phyloP scores from a whole-genome alignment of 176 grass and related monocot species.

The Tillandsia leiboldiana region DNA sequence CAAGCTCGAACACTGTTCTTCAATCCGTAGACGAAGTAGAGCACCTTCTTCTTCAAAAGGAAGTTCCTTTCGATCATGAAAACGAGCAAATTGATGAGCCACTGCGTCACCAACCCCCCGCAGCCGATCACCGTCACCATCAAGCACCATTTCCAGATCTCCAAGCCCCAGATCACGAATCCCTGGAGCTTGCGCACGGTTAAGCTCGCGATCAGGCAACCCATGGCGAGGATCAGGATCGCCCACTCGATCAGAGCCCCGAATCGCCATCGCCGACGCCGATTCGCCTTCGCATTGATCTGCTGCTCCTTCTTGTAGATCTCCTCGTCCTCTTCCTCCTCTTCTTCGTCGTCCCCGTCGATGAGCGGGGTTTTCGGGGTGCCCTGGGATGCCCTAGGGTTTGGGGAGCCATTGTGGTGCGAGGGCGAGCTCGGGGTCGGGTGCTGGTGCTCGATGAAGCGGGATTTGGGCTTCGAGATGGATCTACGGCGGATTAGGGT shows the following conservation, averaged over 20 bases:
- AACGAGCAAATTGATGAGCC: slow-evolving; percentile 47
- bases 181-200: slow-evolving; percentile 31
- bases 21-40: slow-evolving; percentile 92
- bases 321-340: slow-evolving; percentile 59
- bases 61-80: slow-evolving; percentile 92
- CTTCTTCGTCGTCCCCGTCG: slow-evolving; percentile 18
- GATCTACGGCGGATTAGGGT: too few species aligned
- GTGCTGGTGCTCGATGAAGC: too few species aligned
- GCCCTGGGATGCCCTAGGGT: too few species aligned
- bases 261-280: slow-evolving; percentile 34
- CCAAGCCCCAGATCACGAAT: slow-evolving; percentile 40
- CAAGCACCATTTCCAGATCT: slow-evolving; percentile 96
- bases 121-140: slow-evolving; percentile 71
- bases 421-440: too few species aligned
- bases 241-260: slow-evolving; percentile 27
- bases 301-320: slow-evolving; percentile 41
- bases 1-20: slow-evolving; percentile 64
- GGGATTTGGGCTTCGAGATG: too few species aligned
- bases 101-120: slow-evolving; percentile 62
- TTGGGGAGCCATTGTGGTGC: too few species aligned
- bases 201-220: slow-evolving; percentile 56
- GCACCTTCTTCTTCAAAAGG: slow-evolving; percentile 78
- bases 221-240: slow-evolving; percentile 57
- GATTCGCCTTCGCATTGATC: background rate
- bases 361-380: background rate